These are phyloP conservation scores for Carex scoparia DNA, from an alignment of 176 grass and related monocot species.

Conservation along the genomic window DNA sequence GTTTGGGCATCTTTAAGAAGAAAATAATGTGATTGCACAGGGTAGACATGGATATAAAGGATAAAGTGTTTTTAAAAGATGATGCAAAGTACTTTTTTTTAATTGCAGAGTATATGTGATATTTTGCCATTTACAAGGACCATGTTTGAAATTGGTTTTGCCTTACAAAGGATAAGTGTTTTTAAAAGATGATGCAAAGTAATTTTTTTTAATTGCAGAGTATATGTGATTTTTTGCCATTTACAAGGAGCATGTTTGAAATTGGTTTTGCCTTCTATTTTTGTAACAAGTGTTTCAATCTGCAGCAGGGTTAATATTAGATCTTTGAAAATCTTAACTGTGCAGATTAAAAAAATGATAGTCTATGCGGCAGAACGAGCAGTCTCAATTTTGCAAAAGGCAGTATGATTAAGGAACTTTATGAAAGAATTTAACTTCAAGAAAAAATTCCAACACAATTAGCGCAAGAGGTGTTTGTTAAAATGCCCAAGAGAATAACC, in stretches of 20 bases:
- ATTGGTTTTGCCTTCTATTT: not conserved
- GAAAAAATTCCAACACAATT: no score
- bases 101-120: not conserved
- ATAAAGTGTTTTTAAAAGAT: not conserved
- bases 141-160: not conserved
- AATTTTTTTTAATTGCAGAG: not conserved
- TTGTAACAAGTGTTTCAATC: not conserved
- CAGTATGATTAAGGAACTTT: no score
- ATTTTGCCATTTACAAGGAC: not conserved
- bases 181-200: not conserved
- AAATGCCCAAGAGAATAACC: no score
- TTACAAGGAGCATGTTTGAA: not conserved
- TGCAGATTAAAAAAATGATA: slow-evolving; percentile 17
- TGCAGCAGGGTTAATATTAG: not conserved
- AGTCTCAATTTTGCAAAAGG: no score
- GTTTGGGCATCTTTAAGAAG: not conserved
- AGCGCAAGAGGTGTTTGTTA: no score
- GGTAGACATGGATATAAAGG: not conserved
- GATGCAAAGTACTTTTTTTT: not conserved
- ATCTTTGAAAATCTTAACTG: not conserved
- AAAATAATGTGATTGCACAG: not conserved
- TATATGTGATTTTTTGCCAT: not conserved
- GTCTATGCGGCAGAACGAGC: no score
- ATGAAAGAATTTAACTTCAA: no score
- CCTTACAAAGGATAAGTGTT: not conserved